A percentile compares a stretch with the other conserved stretches of the same genome.
phyloP scores from a whole-genome alignment of 2,329 filamentous ascomycete genomes.

The Diaporthe vaccinii region DNA sequence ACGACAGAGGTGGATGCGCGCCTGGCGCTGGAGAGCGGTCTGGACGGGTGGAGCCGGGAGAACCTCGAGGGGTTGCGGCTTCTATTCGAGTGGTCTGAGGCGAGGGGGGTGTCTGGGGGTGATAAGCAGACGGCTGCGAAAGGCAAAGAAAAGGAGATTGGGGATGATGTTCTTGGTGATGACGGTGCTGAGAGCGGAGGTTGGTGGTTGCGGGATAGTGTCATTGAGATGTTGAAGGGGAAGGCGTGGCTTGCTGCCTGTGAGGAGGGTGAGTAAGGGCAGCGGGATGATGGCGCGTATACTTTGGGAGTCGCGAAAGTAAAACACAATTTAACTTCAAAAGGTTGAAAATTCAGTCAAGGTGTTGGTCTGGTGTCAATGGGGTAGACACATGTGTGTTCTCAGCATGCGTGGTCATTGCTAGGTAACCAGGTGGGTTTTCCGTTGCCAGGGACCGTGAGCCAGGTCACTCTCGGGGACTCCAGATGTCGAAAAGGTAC shows the following conservation, averaged over 20 bases:
- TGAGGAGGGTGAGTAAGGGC: slow-evolving; percentile 43
- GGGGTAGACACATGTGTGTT: neutral
- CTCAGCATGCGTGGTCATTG: neutral
- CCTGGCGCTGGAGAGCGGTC: slow-evolving; percentile 72
- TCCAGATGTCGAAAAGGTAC: no score
- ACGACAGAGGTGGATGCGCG: slow-evolving; percentile 75
- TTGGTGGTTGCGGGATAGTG: slow-evolving; percentile 70
- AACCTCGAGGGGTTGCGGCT: slow-evolving; percentile 63
- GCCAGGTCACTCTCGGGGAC: no score
- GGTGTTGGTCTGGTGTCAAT: no score
- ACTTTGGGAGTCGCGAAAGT: no score
- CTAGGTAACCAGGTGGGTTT: no score
- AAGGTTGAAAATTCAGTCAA: neutral
- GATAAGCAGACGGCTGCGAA: slow-evolving; percentile 32
- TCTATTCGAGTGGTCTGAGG: slow-evolving; percentile 70
- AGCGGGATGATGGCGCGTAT: no score
- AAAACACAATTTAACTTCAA: neutral
- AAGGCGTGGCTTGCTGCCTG: slow-evolving; percentile 65
- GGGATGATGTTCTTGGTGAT: slow-evolving; percentile 33
- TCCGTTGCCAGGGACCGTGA: no score
- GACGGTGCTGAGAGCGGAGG: slow-evolving; percentile 49
- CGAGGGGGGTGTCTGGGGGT: slow-evolving; percentile 52
- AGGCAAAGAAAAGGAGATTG: slow-evolving; percentile 43
- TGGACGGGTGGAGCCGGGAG: slow-evolving; percentile 57
- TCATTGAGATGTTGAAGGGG: slow-evolving; percentile 68